Base-by-base conservation (phyloP, 257 asterid genomes). In the Solanum microdontum region DNA sequence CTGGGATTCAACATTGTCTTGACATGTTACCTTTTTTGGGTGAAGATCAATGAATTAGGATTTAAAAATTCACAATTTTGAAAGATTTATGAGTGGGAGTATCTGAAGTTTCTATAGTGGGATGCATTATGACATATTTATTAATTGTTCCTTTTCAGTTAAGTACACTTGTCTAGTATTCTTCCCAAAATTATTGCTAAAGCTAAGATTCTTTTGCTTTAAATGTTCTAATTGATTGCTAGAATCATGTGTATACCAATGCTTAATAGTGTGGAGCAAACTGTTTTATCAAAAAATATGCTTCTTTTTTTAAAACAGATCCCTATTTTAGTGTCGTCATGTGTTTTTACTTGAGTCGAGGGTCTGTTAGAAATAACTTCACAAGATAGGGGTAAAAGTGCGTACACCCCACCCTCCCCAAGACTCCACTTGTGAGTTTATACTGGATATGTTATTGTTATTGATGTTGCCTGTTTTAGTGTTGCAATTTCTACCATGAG, bases 81-180 rank as follows among this genome's bases (percentile, higher is more conserved):
- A 58, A 83, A 83, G 83, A 33, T 60, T 32, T 43, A 87, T 86
- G 88, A 87, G 83, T 83, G 72, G 90, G 83, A 48, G 60, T 66
- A 37, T 83, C 69, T 34, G 83, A 87, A 55, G 66, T 66, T 87
- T 68, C 26, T 87, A 10, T 48, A 5, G 30, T 87, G 86, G 84
- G 68, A 23, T 84, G 83, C 74, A 80, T 88, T 74, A 34, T 32
- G 75, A 10, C 21, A 82, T 58, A 37, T 11, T 43, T 79, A n/a
- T 64, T 60, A 17, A 62, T 32, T 69, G 30, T 84, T 82, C 68
- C 43, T 80, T 45, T 80, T 80, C 24, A 26, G 40, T 28, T 28
- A 80, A 80, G 68, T 34, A 45, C 28, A 79, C 66, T 43, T 14
- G 66, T 14, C 66, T 43, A 48, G 28, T 82, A 82, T 28, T 28